Conservation (phyloP, 164 flowering plant genomes). For the Magnolia officinalis region DNA sequence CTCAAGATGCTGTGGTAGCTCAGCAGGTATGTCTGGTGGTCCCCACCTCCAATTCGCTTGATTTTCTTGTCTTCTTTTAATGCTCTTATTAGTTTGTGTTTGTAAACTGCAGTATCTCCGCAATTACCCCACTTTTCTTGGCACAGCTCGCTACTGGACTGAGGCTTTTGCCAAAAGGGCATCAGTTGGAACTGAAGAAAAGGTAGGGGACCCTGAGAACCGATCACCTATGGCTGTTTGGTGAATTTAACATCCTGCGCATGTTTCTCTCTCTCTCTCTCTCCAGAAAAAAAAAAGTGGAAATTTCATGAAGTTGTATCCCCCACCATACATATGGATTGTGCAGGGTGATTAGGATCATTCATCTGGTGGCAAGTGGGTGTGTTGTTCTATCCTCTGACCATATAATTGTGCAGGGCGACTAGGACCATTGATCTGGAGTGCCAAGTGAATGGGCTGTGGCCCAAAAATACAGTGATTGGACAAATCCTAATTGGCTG, state of each 20-base stretch:
- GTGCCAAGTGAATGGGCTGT: not conserved
- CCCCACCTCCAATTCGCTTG: not conserved
- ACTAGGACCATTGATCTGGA: not conserved
- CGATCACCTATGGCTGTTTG: not conserved
- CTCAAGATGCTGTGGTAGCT: constrained; percentile 99
- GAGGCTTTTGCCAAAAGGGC: constrained; percentile 84
- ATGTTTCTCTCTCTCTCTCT: too few species aligned
- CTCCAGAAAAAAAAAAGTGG: not conserved
- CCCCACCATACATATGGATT: not conserved
- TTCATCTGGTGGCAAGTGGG: not conserved
- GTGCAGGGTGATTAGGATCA: not conserved
- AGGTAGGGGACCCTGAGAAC: constrained; percentile 35
- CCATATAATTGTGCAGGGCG: not conserved
- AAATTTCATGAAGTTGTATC: not conserved
- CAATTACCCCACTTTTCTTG: constrained; percentile 72
- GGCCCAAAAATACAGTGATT: not conserved
- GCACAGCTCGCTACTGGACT: constrained; percentile 98
- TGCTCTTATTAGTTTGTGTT: not conserved
- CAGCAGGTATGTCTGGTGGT: constrained; percentile 55
- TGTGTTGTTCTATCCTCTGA: not conserved
- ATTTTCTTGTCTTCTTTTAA: not conserved
- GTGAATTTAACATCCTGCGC: not conserved
- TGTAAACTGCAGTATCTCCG: constrained; percentile 56
- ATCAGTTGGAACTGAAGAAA: constrained; percentile 78
- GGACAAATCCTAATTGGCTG: not conserved